Evolutionary conservation across 2,329 filamentous ascomycete genomes (phyloP).

Genomic region (Zymoseptoria tritici): DNA sequence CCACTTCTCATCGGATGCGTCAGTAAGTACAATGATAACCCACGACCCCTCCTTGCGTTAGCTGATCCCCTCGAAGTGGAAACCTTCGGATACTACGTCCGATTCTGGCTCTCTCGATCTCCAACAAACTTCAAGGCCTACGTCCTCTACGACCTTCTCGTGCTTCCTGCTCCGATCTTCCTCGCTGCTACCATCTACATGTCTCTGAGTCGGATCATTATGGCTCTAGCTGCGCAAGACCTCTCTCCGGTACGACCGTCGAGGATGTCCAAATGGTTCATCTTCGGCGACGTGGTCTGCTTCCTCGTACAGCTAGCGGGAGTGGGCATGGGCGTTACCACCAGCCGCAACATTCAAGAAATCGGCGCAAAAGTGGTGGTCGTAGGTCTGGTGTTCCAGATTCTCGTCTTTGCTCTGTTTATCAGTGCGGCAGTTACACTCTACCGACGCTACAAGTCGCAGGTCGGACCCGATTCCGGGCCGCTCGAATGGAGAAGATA

Average conservation of each 20-base stretch:
- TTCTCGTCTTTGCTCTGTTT: conserved; percentile 53
- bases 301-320: conserved; percentile 46
- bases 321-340: conserved; percentile 25
- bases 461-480: conserved; percentile 8
- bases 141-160: conserved; percentile 35
- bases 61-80: conserved; percentile 29
- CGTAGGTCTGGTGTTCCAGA: conserved; percentile 50
- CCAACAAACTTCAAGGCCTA: conserved; percentile 34
- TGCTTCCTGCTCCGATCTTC: conserved; percentile 40
- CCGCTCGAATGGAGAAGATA: conserved; percentile 29
- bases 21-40: conserved; percentile 21
- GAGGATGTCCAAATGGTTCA: conserved; percentile 50
- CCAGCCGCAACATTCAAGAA: conserved; percentile 19
- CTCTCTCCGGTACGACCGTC: conserved; percentile 36
- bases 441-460: conserved; percentile 32
- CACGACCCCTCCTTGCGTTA: neutral
- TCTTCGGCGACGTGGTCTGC: conserved; percentile 47
- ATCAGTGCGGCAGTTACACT: conserved; percentile 43
- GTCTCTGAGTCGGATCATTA: conserved; percentile 37
- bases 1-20: conserved; percentile 32
- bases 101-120: conserved; percentile 32
- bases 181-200: conserved; percentile 44
- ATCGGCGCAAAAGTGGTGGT: conserved; percentile 48
- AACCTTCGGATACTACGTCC: conserved; percentile 34
- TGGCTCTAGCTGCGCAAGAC: conserved; percentile 11